These are phyloP conservation scores for Mycena indigotica DNA, from an alignment of 768 basidiomycete species.

Conservation along the genomic window DNA sequence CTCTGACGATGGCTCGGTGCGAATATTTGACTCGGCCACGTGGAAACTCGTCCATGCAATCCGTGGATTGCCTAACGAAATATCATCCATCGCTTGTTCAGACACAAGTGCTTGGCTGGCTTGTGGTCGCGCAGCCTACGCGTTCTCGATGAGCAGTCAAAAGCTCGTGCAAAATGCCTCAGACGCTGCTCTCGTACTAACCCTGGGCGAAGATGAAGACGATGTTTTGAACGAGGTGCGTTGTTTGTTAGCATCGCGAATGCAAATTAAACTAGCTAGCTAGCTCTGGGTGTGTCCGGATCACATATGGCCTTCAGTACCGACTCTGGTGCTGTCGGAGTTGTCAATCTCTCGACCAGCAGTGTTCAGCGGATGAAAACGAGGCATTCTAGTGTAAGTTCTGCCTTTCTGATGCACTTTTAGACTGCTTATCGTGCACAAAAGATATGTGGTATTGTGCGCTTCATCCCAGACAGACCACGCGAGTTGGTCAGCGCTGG, in stretches of 20 bases:
- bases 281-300: constrained; percentile 60
- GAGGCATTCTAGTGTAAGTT: constrained; percentile 65
- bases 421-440: constrained; percentile 3
- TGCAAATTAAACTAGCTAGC: constrained; percentile 52
- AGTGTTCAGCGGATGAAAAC: constrained; percentile 58
- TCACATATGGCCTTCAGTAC: constrained; percentile 66
- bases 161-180: constrained; percentile 56
- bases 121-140: constrained; percentile 54
- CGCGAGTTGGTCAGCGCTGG: constrained; percentile 77
- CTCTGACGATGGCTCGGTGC: constrained; percentile 71
- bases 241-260: constrained; percentile 5
- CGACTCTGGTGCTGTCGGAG: constrained; percentile 70
- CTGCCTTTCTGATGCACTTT: constrained; percentile 5
- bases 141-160: constrained; percentile 45
- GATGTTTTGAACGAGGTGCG: constrained; percentile 74
- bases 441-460: constrained; percentile 72
- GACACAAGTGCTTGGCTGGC: constrained; percentile 66
- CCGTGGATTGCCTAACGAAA: constrained; percentile 54
- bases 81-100: constrained; percentile 63
- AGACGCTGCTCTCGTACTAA: constrained; percentile 51
- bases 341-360: constrained; percentile 58
- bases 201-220: constrained; percentile 51
- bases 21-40: constrained; percentile 63
- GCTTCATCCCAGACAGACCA: constrained; percentile 71
- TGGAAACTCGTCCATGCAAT: constrained; percentile 66